phyloP scores from a whole-genome alignment of 2,329 filamentous ascomycete genomes.

The Hymenoscyphus scutula region DNA sequence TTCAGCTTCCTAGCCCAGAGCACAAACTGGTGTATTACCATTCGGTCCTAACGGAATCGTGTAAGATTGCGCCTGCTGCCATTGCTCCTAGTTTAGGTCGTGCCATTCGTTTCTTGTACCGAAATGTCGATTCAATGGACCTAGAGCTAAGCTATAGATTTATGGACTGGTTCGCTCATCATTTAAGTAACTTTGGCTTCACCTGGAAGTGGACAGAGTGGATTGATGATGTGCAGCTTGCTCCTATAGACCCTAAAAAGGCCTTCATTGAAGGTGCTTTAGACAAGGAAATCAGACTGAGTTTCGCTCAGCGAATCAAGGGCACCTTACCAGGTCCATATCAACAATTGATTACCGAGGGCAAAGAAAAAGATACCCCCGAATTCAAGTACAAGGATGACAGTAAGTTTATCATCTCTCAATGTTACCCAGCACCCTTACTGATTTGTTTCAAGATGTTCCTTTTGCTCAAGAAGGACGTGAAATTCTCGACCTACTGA shows the following conservation, averaged over 20 bases:
- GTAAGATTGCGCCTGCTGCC: slow-evolving; percentile 93
- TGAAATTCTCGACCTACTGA: slow-evolving; percentile 74
- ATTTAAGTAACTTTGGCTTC: slow-evolving; percentile 98
- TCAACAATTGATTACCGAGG: slow-evolving; percentile 73
- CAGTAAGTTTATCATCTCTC: slow-evolving; percentile 48
- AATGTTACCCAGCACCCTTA: slow-evolving; percentile 2
- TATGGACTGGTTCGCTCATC: slow-evolving; percentile 96
- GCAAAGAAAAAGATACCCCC: slow-evolving; percentile 93
- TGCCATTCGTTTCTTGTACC: slow-evolving; percentile 89
- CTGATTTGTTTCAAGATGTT: slow-evolving; percentile 50
- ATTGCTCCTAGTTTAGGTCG: slow-evolving; percentile 91
- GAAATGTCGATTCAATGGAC: slow-evolving; percentile 78
- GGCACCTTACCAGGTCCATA: slow-evolving; percentile 87
- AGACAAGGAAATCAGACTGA: slow-evolving; percentile 95
- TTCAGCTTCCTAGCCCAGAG: slow-evolving; percentile 81
- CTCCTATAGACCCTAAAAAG: slow-evolving; percentile 80
- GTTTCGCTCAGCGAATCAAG: slow-evolving; percentile 93
- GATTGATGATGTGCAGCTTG: slow-evolving; percentile 79
- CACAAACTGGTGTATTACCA: slow-evolving; percentile 98
- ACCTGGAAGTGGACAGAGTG: slow-evolving; percentile 99
- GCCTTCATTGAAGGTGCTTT: slow-evolving; percentile 88
- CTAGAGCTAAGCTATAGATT: slow-evolving; percentile 84
- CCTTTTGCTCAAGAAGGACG: slow-evolving; percentile 84
- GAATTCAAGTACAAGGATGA: slow-evolving; percentile 86
- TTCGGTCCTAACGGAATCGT: slow-evolving; percentile 88